Evolutionary conservation across 1,139 yeast species (phyloP).

Genomic region (Pichia sp.): DNA sequence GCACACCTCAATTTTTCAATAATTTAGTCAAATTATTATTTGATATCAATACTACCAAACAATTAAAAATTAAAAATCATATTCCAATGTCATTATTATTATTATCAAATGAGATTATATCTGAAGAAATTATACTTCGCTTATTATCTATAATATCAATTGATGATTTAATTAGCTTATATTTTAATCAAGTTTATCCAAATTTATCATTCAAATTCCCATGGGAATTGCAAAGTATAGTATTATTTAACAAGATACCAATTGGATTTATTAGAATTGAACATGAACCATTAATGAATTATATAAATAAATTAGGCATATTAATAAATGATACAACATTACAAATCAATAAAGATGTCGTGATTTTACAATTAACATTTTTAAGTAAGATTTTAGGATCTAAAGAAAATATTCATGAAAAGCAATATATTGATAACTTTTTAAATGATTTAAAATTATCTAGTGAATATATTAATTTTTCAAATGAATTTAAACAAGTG

Average conservation of each 20-base stretch:
- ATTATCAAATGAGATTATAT: slow-evolving; percentile 13
- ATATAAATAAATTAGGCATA: slow-evolving; percentile 1
- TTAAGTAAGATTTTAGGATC: slow-evolving; percentile 7
- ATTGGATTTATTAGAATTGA: neutral
- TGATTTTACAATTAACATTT: slow-evolving; percentile 11
- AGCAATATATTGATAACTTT: neutral
- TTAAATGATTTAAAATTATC: slow-evolving; percentile 1
- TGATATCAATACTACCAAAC: neutral
- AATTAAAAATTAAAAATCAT: neutral
- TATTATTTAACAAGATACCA: slow-evolving; percentile 13
- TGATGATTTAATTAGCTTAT: slow-evolving; percentile 3
- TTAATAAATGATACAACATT: slow-evolving; percentile 7
- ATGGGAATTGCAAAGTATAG: slow-evolving; percentile 18
- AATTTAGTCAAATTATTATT: neutral
- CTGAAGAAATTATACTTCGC: slow-evolving; percentile 1
- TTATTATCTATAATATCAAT: neutral
- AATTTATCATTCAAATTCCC: slow-evolving; percentile 8
- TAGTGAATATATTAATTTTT: slow-evolving; percentile 3
- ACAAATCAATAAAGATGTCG: slow-evolving; percentile 13
- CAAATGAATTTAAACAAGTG: slow-evolving; percentile 5
- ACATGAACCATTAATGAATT: neutral
- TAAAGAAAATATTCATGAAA: neutral
- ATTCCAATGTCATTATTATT: slow-evolving; percentile 10
- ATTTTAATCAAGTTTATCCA: slow-evolving; percentile 12
- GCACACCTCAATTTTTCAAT: slow-evolving; percentile 1